Percentiles rank a stretch among this genome's conserved stretches.
Evolutionary conservation across 169 alveolate genomes (phyloP).

Genomic region (Cryptosporidium canis): DNA sequence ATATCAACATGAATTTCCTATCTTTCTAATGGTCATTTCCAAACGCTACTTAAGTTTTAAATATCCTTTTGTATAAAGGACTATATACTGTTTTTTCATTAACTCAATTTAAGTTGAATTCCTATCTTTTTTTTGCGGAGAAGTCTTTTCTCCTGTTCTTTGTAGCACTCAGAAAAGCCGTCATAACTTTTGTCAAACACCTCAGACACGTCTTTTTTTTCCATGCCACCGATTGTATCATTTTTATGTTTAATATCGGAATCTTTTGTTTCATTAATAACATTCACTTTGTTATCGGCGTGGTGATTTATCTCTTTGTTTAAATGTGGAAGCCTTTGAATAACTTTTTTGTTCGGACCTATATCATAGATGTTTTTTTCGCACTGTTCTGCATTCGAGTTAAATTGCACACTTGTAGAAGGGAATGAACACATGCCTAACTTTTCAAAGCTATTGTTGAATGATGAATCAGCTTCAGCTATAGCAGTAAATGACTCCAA

Average conservation of each 20-base stretch:
- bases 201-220: not conserved
- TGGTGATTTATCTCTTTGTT: not conserved
- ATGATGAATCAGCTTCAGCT: not conserved
- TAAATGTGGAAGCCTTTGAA: not conserved
- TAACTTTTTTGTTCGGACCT: not conserved
- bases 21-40: no score
- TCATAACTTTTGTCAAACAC: not conserved
- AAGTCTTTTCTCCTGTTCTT: not conserved
- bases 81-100: not conserved
- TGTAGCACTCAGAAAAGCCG: not conserved
- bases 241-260: not conserved
- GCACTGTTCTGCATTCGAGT: not conserved
- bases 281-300: not conserved
- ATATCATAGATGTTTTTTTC: not conserved
- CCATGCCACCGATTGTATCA: not conserved
- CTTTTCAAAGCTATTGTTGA: not conserved
- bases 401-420: not conserved
- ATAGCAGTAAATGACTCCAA: conserved; percentile 19
- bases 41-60: no score
- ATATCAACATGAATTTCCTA: no score
- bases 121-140: not conserved
- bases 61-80: no score
- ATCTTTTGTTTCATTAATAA: not conserved
- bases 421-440: not conserved
- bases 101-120: not conserved